Evolutionary conservation across 2,329 filamentous ascomycete species (phyloP).

Genomic region (Ustulina deusta): DNA sequence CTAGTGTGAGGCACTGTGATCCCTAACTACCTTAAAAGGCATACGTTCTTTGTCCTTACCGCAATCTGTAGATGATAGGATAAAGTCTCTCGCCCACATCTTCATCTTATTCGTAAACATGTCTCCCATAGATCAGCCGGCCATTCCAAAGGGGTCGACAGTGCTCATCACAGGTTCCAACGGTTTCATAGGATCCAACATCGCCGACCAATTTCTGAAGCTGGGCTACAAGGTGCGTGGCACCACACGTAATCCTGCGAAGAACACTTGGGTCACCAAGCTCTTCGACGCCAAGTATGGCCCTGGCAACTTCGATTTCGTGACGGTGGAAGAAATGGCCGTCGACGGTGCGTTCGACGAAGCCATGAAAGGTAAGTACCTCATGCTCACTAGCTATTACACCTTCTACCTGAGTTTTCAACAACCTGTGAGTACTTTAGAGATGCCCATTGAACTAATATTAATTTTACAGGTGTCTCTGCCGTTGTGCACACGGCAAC

Average conservation of each 20-base stretch:
- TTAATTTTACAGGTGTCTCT: conserved; percentile 23
- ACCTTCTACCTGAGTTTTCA: no score
- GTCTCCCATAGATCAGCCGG: conserved; percentile 32
- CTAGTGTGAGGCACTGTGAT: no score
- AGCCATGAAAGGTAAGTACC: conserved; percentile 34
- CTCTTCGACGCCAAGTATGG: conserved; percentile 42
- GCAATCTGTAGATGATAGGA: no score
- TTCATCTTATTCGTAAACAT: conserved; percentile 7
- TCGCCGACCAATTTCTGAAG: conserved; percentile 54
- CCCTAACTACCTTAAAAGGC: no score
- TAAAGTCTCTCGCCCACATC: no score
- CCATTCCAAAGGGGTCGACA: conserved; percentile 45
- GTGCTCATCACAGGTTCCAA: conserved; percentile 59
- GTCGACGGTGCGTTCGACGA: conserved; percentile 38
- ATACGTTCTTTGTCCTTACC: no score
- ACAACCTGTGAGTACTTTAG: no score
- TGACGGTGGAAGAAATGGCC: conserved; percentile 37
- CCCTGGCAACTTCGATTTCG: conserved; percentile 38
- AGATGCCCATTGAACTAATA: no score
- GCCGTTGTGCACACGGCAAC: conserved; percentile 42
- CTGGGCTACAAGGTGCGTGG: conserved; percentile 59
- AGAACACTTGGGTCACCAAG: conserved; percentile 39
- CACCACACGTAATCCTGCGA: conserved; percentile 35
- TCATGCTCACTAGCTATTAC: background rate
- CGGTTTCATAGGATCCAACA: conserved; percentile 57